Conservation (phyloP, 1,284 basidiomycete genomes). For the Malassezia dermatis region DNA sequence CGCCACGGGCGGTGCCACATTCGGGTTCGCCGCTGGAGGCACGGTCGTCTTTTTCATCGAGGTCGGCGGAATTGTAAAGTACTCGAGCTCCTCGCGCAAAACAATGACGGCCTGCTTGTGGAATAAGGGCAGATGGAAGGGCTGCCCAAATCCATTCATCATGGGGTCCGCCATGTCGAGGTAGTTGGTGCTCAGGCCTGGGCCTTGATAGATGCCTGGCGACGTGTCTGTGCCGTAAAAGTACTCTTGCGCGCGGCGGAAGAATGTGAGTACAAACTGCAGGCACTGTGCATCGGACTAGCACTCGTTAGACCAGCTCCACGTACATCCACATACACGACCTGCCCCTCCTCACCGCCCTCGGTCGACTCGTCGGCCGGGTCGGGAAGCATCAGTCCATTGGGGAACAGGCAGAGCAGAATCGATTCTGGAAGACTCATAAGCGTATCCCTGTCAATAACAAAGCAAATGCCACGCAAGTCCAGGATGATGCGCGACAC, state of each 20-base stretch:
- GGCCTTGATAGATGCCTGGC: slow-evolving; percentile 60
- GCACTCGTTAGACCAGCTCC: background rate
- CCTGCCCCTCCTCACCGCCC: slow-evolving; percentile 69
- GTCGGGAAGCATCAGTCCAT: slow-evolving; percentile 76
- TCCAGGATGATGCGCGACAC: slow-evolving; percentile 80
- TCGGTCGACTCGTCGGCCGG: slow-evolving; percentile 13
- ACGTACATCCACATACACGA: slow-evolving; percentile 89
- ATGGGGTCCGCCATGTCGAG: slow-evolving; percentile 19
- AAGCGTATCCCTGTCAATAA: slow-evolving; percentile 91
- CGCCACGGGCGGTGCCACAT: slow-evolving; percentile 8
- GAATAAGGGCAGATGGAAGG: slow-evolving; percentile 58
- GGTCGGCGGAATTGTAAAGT: slow-evolving; percentile 72
- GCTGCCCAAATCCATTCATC: slow-evolving; percentile 5
- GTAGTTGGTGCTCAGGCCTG: slow-evolving; percentile 32
- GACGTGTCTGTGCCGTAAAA: slow-evolving; percentile 77
- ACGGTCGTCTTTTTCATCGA: background rate
- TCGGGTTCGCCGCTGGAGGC: background rate
- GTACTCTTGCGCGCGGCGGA: slow-evolving; percentile 69
- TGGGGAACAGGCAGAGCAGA: slow-evolving; percentile 88
- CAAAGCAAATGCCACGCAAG: slow-evolving; percentile 78
- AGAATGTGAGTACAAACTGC: slow-evolving; percentile 82
- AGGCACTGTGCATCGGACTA: slow-evolving; percentile 97
- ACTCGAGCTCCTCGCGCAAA: slow-evolving; percentile 92
- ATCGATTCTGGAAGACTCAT: slow-evolving; percentile 98
- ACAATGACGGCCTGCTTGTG: slow-evolving; percentile 98